Conservation (phyloP, 2,329 filamentous ascomycete genomes). For the Pseudogymnoascus sp. region DNA sequence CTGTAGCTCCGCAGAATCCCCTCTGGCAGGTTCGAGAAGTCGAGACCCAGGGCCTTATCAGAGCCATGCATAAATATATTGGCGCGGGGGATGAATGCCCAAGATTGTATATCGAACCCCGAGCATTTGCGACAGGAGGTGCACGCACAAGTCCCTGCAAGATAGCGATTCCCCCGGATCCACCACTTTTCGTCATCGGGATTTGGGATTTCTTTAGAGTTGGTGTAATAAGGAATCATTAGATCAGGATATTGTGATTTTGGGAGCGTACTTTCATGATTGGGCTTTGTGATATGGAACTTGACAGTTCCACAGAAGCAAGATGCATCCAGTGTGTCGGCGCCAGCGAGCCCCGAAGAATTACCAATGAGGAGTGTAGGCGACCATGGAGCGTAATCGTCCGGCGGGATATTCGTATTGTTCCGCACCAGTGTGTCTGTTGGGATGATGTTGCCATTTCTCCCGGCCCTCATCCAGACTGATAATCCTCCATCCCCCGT, state of each 20-base stretch:
- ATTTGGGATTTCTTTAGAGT: slow-evolving; percentile 33
- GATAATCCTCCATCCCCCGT: slow-evolving; percentile 47
- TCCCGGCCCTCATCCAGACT: slow-evolving; percentile 36
- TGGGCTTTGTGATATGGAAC: slow-evolving; percentile 51
- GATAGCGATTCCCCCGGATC: slow-evolving; percentile 32
- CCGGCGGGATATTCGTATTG: slow-evolving; percentile 15
- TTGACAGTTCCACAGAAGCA: slow-evolving; percentile 50
- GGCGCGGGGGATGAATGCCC: slow-evolving; percentile 56
- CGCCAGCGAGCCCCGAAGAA: slow-evolving; percentile 4
- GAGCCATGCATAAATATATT: slow-evolving; percentile 46
- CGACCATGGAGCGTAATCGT: slow-evolving; percentile 13
- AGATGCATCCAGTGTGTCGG: slow-evolving; percentile 33
- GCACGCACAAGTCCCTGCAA: slow-evolving; percentile 56
- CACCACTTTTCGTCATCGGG: slow-evolving; percentile 25
- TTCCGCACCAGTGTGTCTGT: slow-evolving; percentile 13
- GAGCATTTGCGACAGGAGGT: slow-evolving; percentile 52
- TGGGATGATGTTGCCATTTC: slow-evolving; percentile 27
- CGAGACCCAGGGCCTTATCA: not conserved
- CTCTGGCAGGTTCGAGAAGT: slow-evolving; percentile 25
- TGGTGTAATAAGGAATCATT: slow-evolving; percentile 40
- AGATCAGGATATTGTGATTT: slow-evolving; percentile 47
- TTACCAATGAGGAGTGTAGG: slow-evolving; percentile 14
- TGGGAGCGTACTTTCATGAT: slow-evolving; percentile 36
- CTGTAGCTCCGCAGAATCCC: slow-evolving; percentile 45
- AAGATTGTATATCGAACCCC: slow-evolving; percentile 58